Evolutionary conservation across 1,284 basidiomycete genomes (phyloP).

Genomic region (Austroboletus novae-zelandiae): DNA sequence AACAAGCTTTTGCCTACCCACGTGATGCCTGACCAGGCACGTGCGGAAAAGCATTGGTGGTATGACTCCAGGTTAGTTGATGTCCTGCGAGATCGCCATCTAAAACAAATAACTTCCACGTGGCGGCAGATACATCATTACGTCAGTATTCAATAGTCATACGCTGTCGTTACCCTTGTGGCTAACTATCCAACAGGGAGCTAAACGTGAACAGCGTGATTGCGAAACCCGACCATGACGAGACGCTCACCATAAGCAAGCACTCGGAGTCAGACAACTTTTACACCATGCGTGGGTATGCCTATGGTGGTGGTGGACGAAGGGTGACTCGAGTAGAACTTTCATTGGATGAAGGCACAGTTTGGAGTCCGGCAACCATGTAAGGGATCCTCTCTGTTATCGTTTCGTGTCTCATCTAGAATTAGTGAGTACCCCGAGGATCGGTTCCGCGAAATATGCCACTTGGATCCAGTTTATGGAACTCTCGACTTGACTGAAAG

Average conservation of each 20-base stretch:
- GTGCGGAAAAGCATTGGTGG: slow-evolving; percentile 60
- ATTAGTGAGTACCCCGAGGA: slow-evolving; percentile 54
- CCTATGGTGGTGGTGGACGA: slow-evolving; percentile 66
- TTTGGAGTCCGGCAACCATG: slow-evolving; percentile 53
- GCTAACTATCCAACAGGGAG: slow-evolving; percentile 38
- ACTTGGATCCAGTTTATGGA: slow-evolving; percentile 29
- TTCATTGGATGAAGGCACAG: slow-evolving; percentile 55
- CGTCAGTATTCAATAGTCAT: slow-evolving; percentile 23
- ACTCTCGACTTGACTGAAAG: slow-evolving; percentile 45
- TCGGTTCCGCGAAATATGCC: slow-evolving; percentile 21
- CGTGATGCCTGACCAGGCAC: slow-evolving; percentile 54
- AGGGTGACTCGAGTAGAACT: slow-evolving; percentile 61
- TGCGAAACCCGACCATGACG: slow-evolving; percentile 57
- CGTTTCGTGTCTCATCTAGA: slow-evolving; percentile 3
- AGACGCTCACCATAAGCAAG: slow-evolving; percentile 35
- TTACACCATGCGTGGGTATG: slow-evolving; percentile 55
- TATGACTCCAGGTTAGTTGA: slow-evolving; percentile 50
- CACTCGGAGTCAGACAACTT: slow-evolving; percentile 1
- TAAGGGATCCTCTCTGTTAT: slow-evolving; percentile 14
- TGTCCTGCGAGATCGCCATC: neutral
- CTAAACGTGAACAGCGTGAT: slow-evolving; percentile 65
- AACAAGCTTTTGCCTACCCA: slow-evolving; percentile 64
- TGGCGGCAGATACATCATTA: slow-evolving; percentile 42
- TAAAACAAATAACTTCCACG: slow-evolving; percentile 1
- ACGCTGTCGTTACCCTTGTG: neutral